These are phyloP conservation scores for Cyclocybe aegerita DNA, from an alignment of 768 basidiomycete species.

Conservation along the genomic window DNA sequence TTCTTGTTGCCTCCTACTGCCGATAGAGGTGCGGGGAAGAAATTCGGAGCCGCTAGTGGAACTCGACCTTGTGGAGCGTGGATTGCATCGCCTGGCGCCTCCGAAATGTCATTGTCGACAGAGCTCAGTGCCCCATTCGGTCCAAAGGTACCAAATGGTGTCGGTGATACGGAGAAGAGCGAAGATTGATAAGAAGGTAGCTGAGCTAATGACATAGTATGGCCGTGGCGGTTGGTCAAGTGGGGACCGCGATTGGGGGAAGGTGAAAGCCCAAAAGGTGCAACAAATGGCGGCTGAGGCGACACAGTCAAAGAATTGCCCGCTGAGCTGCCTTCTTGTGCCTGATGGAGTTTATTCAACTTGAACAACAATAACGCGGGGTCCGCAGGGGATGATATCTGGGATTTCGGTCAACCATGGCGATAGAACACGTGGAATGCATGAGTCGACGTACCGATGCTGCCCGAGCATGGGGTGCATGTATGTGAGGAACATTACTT, in stretches of 20 bases:
- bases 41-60: conserved; percentile 42
- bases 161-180: conserved; percentile 27
- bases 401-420: conserved; percentile 8
- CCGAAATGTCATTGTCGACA: conserved; percentile 16
- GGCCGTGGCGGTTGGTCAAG: conserved; percentile 62
- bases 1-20: conserved; percentile 46
- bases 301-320: conserved; percentile 61
- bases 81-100: conserved; percentile 25
- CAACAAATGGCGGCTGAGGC: conserved; percentile 56
- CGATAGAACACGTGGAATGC: conserved; percentile 22
- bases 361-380: conserved; percentile 81
- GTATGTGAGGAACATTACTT: conserved; percentile 56
- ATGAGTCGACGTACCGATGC: conserved; percentile 64
- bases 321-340: conserved; percentile 51
- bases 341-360: conserved; percentile 79
- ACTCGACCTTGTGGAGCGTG: conserved; percentile 58
- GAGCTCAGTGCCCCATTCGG: conserved; percentile 44
- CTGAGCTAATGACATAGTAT: conserved; percentile 73
- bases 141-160: conserved; percentile 66
- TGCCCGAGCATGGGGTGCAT: conserved; percentile 78
- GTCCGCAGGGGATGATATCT: conserved; percentile 93
- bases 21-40: conserved; percentile 44
- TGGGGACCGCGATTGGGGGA: conserved; percentile 41
- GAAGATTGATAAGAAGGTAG: conserved; percentile 44
- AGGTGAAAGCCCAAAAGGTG: conserved; percentile 40